Evolutionary conservation across 108 stramenopile species (phyloP).

Genomic region (Nannochloropsis oceanica): DNA sequence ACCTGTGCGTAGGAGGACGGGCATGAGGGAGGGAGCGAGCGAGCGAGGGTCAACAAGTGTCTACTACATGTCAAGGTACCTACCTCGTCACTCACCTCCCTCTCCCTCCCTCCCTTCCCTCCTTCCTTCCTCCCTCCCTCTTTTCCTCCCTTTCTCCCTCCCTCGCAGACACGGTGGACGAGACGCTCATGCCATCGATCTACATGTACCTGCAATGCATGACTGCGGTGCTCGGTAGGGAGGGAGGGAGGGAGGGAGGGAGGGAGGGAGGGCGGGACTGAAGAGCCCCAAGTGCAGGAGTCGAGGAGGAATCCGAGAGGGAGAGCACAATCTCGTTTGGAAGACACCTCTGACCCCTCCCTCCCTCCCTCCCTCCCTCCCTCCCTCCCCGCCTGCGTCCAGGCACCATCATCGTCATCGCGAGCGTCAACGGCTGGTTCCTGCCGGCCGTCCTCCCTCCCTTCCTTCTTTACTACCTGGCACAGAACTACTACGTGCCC

Average conservation of each 20-base stretch:
- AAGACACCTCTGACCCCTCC: not conserved
- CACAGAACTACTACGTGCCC: slow-evolving; percentile 67
- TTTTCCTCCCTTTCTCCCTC: no score
- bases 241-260: slow-evolving; percentile 20
- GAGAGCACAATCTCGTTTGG: not conserved
- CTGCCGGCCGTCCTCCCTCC: not conserved
- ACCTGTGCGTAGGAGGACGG: slow-evolving; percentile 40
- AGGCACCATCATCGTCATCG: slow-evolving; percentile 40
- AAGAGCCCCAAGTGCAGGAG: not conserved
- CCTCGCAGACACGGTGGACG: slow-evolving; percentile 56
- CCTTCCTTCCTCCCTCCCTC: not conserved
- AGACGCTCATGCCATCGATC: slow-evolving; percentile 52
- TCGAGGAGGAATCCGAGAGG: not conserved
- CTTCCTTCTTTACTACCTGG: slow-evolving; percentile 38
- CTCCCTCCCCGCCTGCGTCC: not conserved
- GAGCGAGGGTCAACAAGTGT: no score
- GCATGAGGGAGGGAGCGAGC: no score
- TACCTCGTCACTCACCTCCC: no score
- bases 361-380: not conserved
- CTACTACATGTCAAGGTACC: no score
- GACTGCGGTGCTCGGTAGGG: slow-evolving; percentile 48
- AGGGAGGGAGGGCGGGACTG: no score
- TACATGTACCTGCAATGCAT: slow-evolving; percentile 53
- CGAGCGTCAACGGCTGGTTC: not conserved
- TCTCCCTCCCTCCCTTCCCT: no score